These are phyloP conservation scores for Kalmanozyma brasiliensis DNA, from an alignment of 1,284 basidiomycete genomes.

Conservation along the genomic window DNA sequence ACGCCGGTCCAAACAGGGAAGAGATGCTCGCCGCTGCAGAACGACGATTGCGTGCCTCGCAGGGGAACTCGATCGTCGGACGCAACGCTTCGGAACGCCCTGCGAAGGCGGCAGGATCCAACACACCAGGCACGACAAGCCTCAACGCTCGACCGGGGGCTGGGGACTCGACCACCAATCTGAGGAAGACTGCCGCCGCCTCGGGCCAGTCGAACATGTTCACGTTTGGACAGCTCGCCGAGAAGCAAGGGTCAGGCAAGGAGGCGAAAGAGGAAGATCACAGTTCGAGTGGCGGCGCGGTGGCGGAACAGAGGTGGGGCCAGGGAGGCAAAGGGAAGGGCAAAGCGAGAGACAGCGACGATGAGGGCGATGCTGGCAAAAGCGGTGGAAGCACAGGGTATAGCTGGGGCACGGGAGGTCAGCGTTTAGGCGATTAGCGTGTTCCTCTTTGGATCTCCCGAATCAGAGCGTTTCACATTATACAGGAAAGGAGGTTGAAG, in stretches of 20 bases:
- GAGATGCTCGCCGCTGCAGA: constrained; percentile 57
- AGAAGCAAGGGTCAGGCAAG: background rate
- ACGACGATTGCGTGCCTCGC: constrained; percentile 34
- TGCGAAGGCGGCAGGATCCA: constrained; percentile 18
- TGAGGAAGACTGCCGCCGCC: constrained; percentile 29
- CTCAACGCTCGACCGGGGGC: constrained; percentile 22
- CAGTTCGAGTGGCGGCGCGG: constrained; percentile 48
- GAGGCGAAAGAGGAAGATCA: constrained; percentile 35
- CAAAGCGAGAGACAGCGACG: constrained; percentile 28
- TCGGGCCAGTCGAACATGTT: constrained; percentile 20
- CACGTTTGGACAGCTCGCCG: constrained; percentile 42
- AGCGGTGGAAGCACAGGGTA: too few relatives aligned
- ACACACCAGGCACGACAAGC: constrained; percentile 19
- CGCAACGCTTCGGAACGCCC: constrained; percentile 42
- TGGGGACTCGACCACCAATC: constrained; percentile 12
- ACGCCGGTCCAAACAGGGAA: constrained; percentile 33
- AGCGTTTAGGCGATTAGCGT: too few relatives aligned
- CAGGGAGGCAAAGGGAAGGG: constrained; percentile 26
- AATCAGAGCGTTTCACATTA: too few relatives aligned
- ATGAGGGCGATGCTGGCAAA: constrained; percentile 34
- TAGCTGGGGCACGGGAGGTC: too few relatives aligned
- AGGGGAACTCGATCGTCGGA: constrained; percentile 47
- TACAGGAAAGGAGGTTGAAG: too few relatives aligned
- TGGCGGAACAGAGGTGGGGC: constrained; percentile 43
- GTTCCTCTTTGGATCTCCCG: too few relatives aligned